phyloP scores from a whole-genome alignment of 1,139 yeast species.

The Suhomyces panamericanus region DNA sequence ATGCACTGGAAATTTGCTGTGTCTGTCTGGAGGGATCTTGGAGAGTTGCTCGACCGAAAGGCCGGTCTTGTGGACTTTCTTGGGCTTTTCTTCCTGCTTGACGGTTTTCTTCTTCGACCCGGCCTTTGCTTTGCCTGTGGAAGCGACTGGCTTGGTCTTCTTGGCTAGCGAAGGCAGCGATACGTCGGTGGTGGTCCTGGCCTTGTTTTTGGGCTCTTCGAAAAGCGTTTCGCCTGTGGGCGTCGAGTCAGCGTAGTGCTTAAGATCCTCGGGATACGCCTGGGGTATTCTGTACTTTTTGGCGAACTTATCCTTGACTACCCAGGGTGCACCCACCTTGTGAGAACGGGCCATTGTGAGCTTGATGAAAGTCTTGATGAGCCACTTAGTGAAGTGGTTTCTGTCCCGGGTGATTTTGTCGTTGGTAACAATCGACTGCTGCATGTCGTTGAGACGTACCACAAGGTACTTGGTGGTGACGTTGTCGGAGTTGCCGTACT shows the following conservation, averaged over 20 bases:
- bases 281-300: constrained; percentile 58
- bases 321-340: constrained; percentile 95
- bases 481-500: constrained; percentile 58
- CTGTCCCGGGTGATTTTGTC: constrained; percentile 78
- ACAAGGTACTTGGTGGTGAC: constrained; percentile 64
- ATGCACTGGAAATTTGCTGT: constrained; percentile 34
- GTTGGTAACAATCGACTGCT: constrained; percentile 71
- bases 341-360: constrained; percentile 79
- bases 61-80: constrained; percentile 5
- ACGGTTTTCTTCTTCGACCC: constrained; percentile 8
- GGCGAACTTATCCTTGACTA: constrained; percentile 79
- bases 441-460: constrained; percentile 46
- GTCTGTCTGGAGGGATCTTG: constrained; percentile 10
- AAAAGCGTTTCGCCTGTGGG: constrained; percentile 40
- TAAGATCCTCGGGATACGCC: constrained; percentile 55
- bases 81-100: constrained; percentile 5
- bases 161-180: not conserved
- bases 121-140: constrained; percentile 1
- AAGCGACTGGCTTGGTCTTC: constrained; percentile 1
- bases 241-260: constrained; percentile 41
- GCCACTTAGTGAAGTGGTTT: constrained; percentile 83
- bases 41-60: constrained; percentile 5
- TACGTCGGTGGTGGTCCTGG: not conserved
- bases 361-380: constrained; percentile 85
- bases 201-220: constrained; percentile 13